Percentiles rank a stretch among this genome's conserved stretches.
These are phyloP conservation scores for Oryza glumipatula DNA, from an alignment of 176 grass and related monocot species.

Conservation along the genomic window DNA sequence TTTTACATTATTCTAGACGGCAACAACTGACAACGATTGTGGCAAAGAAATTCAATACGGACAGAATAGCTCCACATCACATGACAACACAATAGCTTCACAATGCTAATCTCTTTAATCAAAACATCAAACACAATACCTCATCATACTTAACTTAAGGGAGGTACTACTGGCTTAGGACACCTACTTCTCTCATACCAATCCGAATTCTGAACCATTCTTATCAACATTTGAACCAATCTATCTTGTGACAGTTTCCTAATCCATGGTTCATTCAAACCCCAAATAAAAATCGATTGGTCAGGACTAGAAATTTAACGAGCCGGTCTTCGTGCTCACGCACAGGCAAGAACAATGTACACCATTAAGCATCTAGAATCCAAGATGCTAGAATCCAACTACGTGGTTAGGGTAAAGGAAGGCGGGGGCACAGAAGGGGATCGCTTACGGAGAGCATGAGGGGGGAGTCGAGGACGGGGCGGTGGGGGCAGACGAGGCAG, in stretches of 20 bases:
- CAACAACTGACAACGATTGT: not conserved
- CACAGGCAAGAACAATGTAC: not conserved
- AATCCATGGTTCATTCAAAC: not conserved
- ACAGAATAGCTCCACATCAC: not conserved
- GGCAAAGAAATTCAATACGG: not conserved
- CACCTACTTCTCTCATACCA: not conserved
- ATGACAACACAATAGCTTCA: not conserved
- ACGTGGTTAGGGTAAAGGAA: not conserved
- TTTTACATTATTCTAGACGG: not conserved
- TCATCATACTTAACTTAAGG: not conserved
- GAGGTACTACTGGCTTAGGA: not conserved
- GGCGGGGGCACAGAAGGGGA: not conserved
- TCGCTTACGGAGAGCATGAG: constrained; percentile 79
- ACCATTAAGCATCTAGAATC: not conserved
- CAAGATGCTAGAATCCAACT: not conserved
- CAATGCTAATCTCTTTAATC: not conserved
- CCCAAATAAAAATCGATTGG: not conserved
- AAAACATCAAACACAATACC: not conserved
- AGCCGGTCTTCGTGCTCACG: not conserved
- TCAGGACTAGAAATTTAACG: not conserved
- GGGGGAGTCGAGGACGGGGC: constrained; percentile 68
- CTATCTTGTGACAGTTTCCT: not conserved
- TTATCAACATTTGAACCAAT: not conserved
- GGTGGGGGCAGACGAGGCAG: constrained; percentile 74
- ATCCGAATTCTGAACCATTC: not conserved